Percentiles rank a stretch among this genome's conserved stretches.
These are phyloP conservation scores for Kwoniella newhampshirensis DNA, from an alignment of 768 basidiomycete genomes.

Conservation along the genomic window DNA sequence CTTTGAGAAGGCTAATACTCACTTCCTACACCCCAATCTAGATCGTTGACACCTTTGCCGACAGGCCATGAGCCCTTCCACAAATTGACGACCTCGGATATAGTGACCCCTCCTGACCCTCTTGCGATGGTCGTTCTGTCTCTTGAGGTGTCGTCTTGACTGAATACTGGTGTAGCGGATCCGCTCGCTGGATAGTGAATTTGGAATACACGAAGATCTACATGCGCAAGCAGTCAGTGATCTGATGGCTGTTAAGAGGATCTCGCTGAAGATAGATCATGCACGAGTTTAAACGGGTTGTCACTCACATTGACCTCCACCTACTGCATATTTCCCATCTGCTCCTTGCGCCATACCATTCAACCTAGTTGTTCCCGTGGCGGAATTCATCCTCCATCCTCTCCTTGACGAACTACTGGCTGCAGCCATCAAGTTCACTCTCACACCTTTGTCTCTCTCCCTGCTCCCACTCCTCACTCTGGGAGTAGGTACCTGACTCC, in stretches of 20 bases:
- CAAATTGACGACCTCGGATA: constrained; percentile 46
- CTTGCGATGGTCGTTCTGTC: constrained; percentile 19
- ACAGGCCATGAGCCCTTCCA: constrained; percentile 46
- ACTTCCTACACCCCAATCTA: constrained; percentile 52
- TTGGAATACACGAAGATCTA: constrained; percentile 41
- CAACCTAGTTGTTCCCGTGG: constrained; percentile 18
- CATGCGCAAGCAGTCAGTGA: background rate
- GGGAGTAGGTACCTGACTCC: constrained; percentile 13
- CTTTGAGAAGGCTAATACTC: constrained; percentile 7
- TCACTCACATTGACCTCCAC: constrained; percentile 43
- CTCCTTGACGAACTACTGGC: constrained; percentile 3
- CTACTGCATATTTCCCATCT: constrained; percentile 44
- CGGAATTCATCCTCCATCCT: constrained; percentile 23
- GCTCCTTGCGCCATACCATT: constrained; percentile 45
- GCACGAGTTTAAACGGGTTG: background rate
- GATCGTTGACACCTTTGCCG: constrained; percentile 44
- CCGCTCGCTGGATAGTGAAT: constrained; percentile 17
- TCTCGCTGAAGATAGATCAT: no score
- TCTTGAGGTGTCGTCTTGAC: constrained; percentile 11
- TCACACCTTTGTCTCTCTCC: constrained; percentile 27
- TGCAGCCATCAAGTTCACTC: constrained; percentile 25
- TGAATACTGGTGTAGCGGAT: constrained; percentile 13
- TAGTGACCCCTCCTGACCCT: constrained; percentile 41
- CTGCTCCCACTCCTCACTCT: constrained; percentile 12
- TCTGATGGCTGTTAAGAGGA: no score